These are phyloP conservation scores for Phytophthora nicotianae DNA, from an alignment of 352 stramenopile genomes.

Conservation along the genomic window DNA sequence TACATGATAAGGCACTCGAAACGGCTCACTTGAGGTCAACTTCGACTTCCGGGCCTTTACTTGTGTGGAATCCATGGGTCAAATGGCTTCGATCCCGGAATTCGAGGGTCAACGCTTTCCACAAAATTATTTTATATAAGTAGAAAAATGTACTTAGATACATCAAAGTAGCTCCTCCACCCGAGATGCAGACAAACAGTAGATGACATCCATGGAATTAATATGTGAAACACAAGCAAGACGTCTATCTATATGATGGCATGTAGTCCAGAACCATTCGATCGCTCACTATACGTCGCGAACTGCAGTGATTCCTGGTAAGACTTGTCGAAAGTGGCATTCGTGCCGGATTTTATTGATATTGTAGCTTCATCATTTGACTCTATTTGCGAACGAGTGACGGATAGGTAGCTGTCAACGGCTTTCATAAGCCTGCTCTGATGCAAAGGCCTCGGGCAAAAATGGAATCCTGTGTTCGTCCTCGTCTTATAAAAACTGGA, in stretches of 20 bases:
- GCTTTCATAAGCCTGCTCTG: constrained; percentile 3
- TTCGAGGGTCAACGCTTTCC: constrained; percentile 24
- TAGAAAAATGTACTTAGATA: neutral
- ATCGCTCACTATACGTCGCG: too few relatives aligned
- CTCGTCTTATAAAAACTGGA: neutral
- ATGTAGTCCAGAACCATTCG: too few relatives aligned
- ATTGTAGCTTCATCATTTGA: too few relatives aligned
- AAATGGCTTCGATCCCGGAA: constrained; percentile 32
- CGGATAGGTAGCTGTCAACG: neutral
- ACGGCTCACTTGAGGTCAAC: constrained; percentile 17
- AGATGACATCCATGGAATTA: too few relatives aligned
- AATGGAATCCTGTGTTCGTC: neutral
- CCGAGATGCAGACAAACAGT: too few relatives aligned
- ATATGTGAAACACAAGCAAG: too few relatives aligned
- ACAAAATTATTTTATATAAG: constrained; percentile 7
- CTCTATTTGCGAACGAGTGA: neutral
- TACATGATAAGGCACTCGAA: constrained; percentile 15
- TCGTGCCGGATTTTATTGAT: too few relatives aligned
- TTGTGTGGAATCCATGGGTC: constrained; percentile 4
- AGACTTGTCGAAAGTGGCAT: too few relatives aligned
- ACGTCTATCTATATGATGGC: too few relatives aligned
- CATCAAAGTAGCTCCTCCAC: too few relatives aligned
- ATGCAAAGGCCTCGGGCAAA: constrained; percentile 6
- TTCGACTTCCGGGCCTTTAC: constrained; percentile 7
- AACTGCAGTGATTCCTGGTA: too few relatives aligned